These are phyloP conservation scores for Nannochloropsis salina DNA, from an alignment of 108 stramenopile species.

Conservation along the genomic window DNA sequence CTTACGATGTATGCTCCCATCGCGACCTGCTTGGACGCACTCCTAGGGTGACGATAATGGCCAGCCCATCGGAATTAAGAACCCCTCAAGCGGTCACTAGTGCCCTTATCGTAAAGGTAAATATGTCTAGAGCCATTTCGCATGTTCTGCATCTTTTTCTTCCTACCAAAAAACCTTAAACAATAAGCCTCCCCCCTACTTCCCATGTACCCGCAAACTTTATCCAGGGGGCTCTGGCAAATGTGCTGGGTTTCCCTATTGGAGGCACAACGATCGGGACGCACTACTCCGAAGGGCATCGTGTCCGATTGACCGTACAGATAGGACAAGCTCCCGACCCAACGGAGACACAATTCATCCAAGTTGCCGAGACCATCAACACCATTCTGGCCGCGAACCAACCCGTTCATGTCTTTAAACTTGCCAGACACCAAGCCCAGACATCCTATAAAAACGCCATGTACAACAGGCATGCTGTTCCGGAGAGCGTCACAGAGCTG, in stretches of 20 bases:
- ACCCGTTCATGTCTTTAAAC: conserved; percentile 29
- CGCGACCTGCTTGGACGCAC: no score
- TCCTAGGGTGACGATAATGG: no score
- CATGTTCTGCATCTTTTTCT: no score
- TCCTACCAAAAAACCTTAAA: no score
- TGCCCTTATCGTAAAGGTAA: conserved; percentile 8
- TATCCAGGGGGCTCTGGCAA: conserved; percentile 36
- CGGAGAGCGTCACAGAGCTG: conserved; percentile 34
- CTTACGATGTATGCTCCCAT: no score
- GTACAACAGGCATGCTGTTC: conserved; percentile 41
- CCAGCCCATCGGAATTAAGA: neutral
- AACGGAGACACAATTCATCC: neutral
- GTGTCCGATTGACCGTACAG: conserved; percentile 42
- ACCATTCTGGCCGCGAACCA: conserved; percentile 18
- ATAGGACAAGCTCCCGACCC: neutral
- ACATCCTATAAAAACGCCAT: conserved; percentile 32
- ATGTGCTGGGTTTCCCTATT: conserved; percentile 43
- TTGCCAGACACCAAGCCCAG: conserved; percentile 42
- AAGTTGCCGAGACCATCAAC: conserved; percentile 17
- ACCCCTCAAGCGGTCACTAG: conserved; percentile 10
- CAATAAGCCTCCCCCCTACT: neutral
- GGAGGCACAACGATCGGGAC: conserved; percentile 48
- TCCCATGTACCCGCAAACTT: neutral
- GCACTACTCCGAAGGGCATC: conserved; percentile 41
- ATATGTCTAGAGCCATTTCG: neutral